Evolutionary conservation across 257 asterid species (phyloP).

Genomic region (Thymus quinquecostatus): DNA sequence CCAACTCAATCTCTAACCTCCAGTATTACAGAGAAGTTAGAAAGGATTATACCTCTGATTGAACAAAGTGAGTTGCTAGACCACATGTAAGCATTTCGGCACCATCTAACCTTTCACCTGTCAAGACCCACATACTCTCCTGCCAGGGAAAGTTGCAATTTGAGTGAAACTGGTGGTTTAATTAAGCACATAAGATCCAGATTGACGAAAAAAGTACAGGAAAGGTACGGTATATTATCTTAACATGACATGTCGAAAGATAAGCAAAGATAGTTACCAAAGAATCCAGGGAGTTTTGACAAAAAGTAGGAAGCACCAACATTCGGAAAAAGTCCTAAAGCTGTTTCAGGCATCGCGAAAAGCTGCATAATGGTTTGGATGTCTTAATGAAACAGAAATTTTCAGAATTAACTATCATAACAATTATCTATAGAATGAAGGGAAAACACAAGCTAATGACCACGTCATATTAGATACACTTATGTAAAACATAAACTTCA

Average conservation of each 20-base stretch:
- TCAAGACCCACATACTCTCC: conserved; percentile 84
- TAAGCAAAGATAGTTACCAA: conserved; percentile 55
- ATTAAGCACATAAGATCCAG: not conserved
- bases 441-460: not conserved
- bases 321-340: conserved; percentile 89
- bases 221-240: not conserved
- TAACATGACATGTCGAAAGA: not conserved
- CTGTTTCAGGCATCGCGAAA: conserved; percentile 97
- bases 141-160: conserved; percentile 40
- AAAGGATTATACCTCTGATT: conserved; percentile 52
- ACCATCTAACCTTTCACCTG: conserved; percentile 86
- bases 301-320: conserved; percentile 87
- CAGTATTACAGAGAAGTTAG: not conserved
- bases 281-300: conserved; percentile 87
- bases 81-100: conserved; percentile 94
- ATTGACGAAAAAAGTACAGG: conserved; percentile 9
- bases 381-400: not conserved
- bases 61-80: conserved; percentile 85
- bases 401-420: conserved; percentile 22
- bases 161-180: conserved; percentile 5
- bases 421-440: not conserved
- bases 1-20: not conserved
- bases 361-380: conserved; percentile 55
- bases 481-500: not conserved
- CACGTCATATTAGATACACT: not conserved